phyloP scores from a whole-genome alignment of 306 rosid genomes.

The Gynostemma pentaphyllum region DNA sequence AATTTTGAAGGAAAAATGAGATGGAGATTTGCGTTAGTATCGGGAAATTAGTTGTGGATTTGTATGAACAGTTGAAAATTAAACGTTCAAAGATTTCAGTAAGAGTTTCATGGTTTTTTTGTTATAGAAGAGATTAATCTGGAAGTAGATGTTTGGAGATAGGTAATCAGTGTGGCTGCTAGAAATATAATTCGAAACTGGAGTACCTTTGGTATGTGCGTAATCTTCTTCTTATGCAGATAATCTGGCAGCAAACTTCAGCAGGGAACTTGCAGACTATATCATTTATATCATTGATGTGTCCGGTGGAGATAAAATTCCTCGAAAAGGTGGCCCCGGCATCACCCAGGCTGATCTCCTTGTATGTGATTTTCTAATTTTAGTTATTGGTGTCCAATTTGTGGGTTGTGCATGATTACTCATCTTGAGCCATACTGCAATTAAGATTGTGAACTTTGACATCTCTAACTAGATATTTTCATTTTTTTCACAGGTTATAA shows the following conservation, averaged over 20 bases:
- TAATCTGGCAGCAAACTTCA: slow-evolving; percentile 95
- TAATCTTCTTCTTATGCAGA: slow-evolving; percentile 42
- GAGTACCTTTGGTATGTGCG: slow-evolving; percentile 11
- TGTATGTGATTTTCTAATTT: slow-evolving; percentile 30
- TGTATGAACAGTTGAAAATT: neutral
- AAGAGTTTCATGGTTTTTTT: neutral
- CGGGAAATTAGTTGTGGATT: neutral
- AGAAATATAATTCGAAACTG: neutral
- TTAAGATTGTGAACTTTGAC: neutral
- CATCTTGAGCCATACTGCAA: neutral
- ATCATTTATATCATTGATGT: slow-evolving; percentile 95
- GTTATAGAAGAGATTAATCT: neutral
- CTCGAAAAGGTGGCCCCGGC: slow-evolving; percentile 98
- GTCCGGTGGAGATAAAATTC: slow-evolving; percentile 94
- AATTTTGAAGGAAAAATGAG: neutral
- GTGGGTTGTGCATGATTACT: neutral
- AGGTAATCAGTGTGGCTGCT: neutral
- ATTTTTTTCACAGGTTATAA: slow-evolving; percentile 55
- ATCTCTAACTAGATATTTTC: neutral
- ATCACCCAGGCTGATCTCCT: slow-evolving; percentile 99
- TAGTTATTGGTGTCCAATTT: neutral
- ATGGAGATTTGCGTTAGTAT: neutral
- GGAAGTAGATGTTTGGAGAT: neutral
- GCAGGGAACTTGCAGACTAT: slow-evolving; percentile 96
- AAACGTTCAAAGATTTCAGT: neutral